Percentiles rank a stretch among this genome's conserved stretches.
Evolutionary conservation across 129 eudicot genomes (phyloP).

Genomic region (Arctium lappa): DNA sequence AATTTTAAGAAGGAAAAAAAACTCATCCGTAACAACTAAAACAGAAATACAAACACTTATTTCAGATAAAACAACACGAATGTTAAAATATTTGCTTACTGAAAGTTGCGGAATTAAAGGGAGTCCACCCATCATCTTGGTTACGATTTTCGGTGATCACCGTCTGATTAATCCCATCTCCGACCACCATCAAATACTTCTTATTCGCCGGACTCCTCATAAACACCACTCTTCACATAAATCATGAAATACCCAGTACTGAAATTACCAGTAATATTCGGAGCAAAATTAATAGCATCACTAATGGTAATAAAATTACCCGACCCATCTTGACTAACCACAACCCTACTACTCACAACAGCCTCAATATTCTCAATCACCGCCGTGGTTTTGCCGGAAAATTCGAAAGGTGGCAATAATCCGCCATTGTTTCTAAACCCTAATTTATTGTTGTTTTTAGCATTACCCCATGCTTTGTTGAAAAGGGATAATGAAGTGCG

Average conservation of each 20-base stretch:
- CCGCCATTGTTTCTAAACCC: neutral
- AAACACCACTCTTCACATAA: slow-evolving; percentile 44
- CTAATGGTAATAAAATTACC: slow-evolving; percentile 52
- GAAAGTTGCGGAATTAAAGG: slow-evolving; percentile 61
- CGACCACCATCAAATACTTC: slow-evolving; percentile 61
- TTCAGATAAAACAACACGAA: too few relatives aligned
- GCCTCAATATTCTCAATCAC: too few relatives aligned
- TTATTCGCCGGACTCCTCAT: slow-evolving; percentile 60
- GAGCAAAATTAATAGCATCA: slow-evolving; percentile 59
- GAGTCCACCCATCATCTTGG: too few relatives aligned
- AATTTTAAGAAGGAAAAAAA: too few relatives aligned
- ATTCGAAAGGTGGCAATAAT: slow-evolving; percentile 24
- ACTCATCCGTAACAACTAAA: too few relatives aligned
- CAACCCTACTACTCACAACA: slow-evolving; percentile 26
- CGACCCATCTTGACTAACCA: slow-evolving; percentile 47
- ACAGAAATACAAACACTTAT: too few relatives aligned
- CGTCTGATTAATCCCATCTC: slow-evolving; percentile 67
- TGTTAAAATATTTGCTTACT: slow-evolving; percentile 26
- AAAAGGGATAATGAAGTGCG: slow-evolving; percentile 52
- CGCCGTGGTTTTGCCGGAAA: slow-evolving; percentile 26
- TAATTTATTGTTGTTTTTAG: neutral
- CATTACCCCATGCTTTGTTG: slow-evolving; percentile 45
- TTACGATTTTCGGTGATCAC: slow-evolving; percentile 61
- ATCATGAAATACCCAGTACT: slow-evolving; percentile 46
- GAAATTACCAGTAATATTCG: slow-evolving; percentile 37